Evolutionary conservation across 2,329 filamentous ascomycete species (phyloP).

Genomic region (Sporothrix humicola): DNA sequence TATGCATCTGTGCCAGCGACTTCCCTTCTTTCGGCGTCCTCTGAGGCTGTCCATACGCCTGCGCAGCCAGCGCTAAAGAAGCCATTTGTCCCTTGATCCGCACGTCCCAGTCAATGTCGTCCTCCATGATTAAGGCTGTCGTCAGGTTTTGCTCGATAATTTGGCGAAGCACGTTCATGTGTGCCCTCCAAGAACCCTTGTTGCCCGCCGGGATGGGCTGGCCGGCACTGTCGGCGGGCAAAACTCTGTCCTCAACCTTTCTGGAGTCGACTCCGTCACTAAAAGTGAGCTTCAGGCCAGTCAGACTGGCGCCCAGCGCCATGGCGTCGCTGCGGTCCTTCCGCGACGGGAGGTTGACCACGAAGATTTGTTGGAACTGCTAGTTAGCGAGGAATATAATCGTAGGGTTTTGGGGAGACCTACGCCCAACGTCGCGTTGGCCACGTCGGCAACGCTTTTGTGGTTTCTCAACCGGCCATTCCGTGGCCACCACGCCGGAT

Average conservation of each 20-base stretch:
- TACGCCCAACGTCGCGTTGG: constrained; percentile 24
- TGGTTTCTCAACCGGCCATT: not conserved
- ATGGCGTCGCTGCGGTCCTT: constrained; percentile 59
- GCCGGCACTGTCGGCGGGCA: constrained; percentile 45
- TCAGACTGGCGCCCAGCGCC: constrained; percentile 54
- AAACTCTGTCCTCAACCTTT: constrained; percentile 47
- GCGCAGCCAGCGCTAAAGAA: constrained; percentile 48
- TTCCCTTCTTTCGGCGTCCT: not conserved
- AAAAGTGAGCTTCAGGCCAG: constrained; percentile 53
- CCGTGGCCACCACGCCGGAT: not conserved
- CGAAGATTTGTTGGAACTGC: constrained; percentile 60
- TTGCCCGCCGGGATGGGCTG: constrained; percentile 44
- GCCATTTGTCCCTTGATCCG: constrained; percentile 55
- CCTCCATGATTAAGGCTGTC: constrained; percentile 60
- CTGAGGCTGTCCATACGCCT: constrained; percentile 46
- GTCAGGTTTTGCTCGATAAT: constrained; percentile 54
- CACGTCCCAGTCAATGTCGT: constrained; percentile 64
- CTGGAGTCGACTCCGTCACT: constrained; percentile 53
- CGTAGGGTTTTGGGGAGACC: not conserved
- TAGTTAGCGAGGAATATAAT: not conserved
- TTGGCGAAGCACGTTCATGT: constrained; percentile 49
- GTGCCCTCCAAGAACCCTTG: constrained; percentile 50
- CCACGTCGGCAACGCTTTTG: not conserved
- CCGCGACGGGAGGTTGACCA: constrained; percentile 57
- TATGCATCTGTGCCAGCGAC: constrained; percentile 25